Percentiles rank a stretch among this genome's conserved stretches.
Conservation (phyloP, 1,284 basidiomycete genomes). For the Sporisorium reilianum region DNA sequence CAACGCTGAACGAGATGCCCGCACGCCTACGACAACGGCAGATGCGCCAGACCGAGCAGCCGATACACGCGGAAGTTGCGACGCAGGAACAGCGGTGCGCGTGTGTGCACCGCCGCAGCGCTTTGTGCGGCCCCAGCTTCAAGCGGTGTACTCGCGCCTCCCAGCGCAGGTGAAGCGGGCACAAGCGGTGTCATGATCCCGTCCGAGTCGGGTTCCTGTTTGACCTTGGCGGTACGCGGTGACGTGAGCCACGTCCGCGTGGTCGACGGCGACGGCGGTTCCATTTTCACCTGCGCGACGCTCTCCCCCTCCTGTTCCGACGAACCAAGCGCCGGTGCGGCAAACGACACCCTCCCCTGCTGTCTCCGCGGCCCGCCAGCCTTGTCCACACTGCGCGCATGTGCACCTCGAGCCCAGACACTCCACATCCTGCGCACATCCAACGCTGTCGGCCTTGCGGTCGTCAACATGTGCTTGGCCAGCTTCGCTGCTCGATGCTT, state of each 20-base stretch:
- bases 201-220: conserved; percentile 10
- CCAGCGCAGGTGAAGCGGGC: not conserved
- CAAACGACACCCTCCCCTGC: conserved; percentile 12
- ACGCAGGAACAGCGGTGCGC: conserved; percentile 27
- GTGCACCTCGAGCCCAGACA: conserved; percentile 25
- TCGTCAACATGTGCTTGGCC: conserved; percentile 14
- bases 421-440: conserved; percentile 33
- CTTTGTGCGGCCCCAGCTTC: not conserved
- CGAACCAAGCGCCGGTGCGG: not conserved
- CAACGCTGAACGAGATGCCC: not conserved
- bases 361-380: not conserved
- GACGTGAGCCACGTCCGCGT: not conserved
- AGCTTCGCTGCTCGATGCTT: conserved; percentile 23
- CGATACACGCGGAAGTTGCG: conserved; percentile 38
- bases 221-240: not conserved
- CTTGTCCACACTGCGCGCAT: not conserved
- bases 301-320: not conserved
- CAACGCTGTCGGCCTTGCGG: conserved; percentile 4
- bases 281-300: conserved; percentile 10
- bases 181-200: not conserved
- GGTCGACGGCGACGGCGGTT: conserved; percentile 13
- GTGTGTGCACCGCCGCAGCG: not conserved
- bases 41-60: conserved; percentile 11
- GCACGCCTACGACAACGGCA: conserved; percentile 16
- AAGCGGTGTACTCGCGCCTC: not conserved